phyloP scores from a whole-genome alignment of 345 rosid genomes.

The Aquilaria sinensis region DNA sequence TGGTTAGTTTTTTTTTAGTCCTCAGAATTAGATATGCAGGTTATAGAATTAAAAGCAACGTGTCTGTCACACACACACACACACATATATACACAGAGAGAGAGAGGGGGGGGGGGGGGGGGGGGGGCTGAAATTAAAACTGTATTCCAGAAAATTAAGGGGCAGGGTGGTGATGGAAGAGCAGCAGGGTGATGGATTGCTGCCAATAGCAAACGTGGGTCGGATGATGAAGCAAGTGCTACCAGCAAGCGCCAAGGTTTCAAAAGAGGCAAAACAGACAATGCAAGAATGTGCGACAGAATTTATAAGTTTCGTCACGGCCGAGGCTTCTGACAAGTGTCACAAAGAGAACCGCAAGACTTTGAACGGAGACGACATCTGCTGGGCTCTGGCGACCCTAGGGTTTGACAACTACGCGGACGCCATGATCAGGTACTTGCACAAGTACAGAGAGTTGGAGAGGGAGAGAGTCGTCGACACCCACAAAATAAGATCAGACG shows the following conservation, averaged over 20 bases:
- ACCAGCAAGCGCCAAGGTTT: slow-evolving; percentile 74
- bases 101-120: no score
- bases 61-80: no score
- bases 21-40: no score
- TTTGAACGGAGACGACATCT: slow-evolving; percentile 75
- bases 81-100: no score
- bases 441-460: slow-evolving; percentile 59
- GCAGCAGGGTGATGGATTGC: slow-evolving; percentile 35
- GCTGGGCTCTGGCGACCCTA: slow-evolving; percentile 73
- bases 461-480: slow-evolving; percentile 39
- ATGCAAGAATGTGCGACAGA: slow-evolving; percentile 85
- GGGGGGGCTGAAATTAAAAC: no score
- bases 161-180: slow-evolving; percentile 38
- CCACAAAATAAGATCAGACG: slow-evolving; percentile 22
- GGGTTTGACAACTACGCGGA: slow-evolving; percentile 73
- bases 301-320: slow-evolving; percentile 76
- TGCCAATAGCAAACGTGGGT: slow-evolving; percentile 80
- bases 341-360: slow-evolving; percentile 89
- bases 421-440: slow-evolving; percentile 53
- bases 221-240: slow-evolving; percentile 69
- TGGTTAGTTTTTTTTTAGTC: no score
- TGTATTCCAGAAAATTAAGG: no score
- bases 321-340: slow-evolving; percentile 83
- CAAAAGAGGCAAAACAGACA: slow-evolving; percentile 76
- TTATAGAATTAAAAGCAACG: no score